Evolutionary conservation across 208 protist species (phyloP).

Genomic region (Trypanosoma cruzi): DNA sequence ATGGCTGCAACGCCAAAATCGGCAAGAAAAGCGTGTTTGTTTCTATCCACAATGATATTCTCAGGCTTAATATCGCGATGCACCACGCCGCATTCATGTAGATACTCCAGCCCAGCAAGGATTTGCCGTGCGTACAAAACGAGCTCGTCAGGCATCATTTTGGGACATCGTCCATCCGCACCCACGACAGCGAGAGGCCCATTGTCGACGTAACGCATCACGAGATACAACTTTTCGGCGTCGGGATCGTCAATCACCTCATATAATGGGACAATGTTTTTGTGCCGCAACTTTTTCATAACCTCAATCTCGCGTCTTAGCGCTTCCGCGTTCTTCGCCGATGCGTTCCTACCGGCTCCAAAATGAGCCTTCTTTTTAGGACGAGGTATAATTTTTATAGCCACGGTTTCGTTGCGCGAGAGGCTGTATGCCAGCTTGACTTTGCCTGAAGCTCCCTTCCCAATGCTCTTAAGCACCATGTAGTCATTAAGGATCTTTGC

Average conservation of each 20-base stretch:
- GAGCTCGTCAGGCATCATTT: constrained; percentile 38
- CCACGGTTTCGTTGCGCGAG: constrained; percentile 27
- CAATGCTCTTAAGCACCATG: constrained; percentile 41
- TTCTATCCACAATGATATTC: too few relatives aligned
- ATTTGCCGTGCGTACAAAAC: constrained; percentile 25
- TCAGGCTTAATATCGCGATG: constrained; percentile 73
- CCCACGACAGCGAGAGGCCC: constrained; percentile 51
- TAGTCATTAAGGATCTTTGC: constrained; percentile 49
- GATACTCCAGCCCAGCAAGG: constrained; percentile 27
- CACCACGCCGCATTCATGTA: constrained; percentile 36
- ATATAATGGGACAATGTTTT: constrained; percentile 93
- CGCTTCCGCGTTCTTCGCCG: constrained; percentile 19
- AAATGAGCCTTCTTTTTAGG: constrained; percentile 22
- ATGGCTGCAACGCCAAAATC: constrained; percentile 31
- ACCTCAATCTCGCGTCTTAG: constrained; percentile 92
- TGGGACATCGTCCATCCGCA: constrained; percentile 28
- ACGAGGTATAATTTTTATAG: constrained; percentile 48
- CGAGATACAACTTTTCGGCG: constrained; percentile 85
- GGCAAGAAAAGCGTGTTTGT: constrained; percentile 19
- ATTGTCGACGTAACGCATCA: constrained; percentile 91
- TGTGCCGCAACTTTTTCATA: constrained; percentile 95
- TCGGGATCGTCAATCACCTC: too few relatives aligned
- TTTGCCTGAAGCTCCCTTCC: constrained; percentile 37
- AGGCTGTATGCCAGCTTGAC: constrained; percentile 39
- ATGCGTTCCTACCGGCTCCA: not conserved